Evolutionary conservation across 495 filamentous ascomycete species (phyloP).

Genomic region (Letharia lupina): DNA sequence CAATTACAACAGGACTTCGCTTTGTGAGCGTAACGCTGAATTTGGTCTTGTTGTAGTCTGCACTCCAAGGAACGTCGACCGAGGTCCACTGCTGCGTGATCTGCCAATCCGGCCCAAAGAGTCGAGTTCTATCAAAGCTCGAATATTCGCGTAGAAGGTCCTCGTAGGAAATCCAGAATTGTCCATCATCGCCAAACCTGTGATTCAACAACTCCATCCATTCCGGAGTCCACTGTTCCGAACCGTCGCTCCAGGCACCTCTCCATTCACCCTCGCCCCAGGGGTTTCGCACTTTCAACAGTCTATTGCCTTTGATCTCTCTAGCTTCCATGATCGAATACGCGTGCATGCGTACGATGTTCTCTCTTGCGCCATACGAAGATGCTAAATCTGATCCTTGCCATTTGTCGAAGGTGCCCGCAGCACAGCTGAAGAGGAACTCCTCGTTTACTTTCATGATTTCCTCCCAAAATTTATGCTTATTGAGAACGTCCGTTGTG

Average conservation of each 20-base stretch:
- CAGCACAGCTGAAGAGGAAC: conserved; percentile 80
- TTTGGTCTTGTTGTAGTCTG: conserved; percentile 76
- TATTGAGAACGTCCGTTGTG: conserved; percentile 77
- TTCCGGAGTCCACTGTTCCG: conserved; percentile 83
- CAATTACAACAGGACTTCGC: conserved; percentile 63
- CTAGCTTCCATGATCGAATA: conserved; percentile 81
- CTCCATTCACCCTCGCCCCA: conserved; percentile 84
- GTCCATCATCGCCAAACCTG: conserved; percentile 66
- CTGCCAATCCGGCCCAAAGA: conserved; percentile 78
- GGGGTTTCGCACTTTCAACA: conserved; percentile 74
- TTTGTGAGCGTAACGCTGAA: conserved; percentile 64
- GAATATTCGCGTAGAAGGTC: conserved; percentile 80
- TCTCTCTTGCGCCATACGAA: conserved; percentile 47
- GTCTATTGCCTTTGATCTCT: conserved; percentile 64
- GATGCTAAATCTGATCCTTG: conserved; percentile 36
- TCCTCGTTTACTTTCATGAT: conserved; percentile 76
- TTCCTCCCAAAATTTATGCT: conserved; percentile 85
- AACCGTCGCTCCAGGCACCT: conserved; percentile 79
- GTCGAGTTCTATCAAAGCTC: conserved; percentile 76
- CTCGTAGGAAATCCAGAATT: conserved; percentile 67
- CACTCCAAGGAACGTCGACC: conserved; percentile 74
- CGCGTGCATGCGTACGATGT: conserved; percentile 74
- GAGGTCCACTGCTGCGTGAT: conserved; percentile 79
- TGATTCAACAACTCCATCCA: conserved; percentile 76
- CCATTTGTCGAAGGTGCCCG: conserved; percentile 54